A percentile compares a stretch with the other conserved stretches of the same genome.
Conservation (phyloP, 2,329 filamentous ascomycete species). For the Ophiostoma quercus region DNA sequence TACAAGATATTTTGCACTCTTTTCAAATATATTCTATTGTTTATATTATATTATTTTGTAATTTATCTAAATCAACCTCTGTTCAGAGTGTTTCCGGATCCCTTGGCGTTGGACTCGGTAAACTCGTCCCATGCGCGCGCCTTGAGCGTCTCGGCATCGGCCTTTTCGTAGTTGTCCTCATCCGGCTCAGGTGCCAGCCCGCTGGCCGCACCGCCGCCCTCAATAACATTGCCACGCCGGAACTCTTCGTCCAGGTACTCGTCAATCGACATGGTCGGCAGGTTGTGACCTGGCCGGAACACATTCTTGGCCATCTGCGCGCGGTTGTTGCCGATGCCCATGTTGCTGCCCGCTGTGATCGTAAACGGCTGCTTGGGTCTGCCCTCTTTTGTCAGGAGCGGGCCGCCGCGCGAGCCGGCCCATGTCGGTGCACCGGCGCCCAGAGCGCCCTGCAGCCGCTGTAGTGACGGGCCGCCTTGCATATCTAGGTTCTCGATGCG, state of each 20-base stretch:
- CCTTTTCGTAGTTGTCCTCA: constrained; percentile 85
- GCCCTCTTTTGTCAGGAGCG: constrained; percentile 70
- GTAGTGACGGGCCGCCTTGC: constrained; percentile 41
- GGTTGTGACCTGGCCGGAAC: constrained; percentile 83
- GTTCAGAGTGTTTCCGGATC: constrained; percentile 77
- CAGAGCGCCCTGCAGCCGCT: constrained; percentile 45
- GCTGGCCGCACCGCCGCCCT: constrained; percentile 78
- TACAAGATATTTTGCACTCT: background rate
- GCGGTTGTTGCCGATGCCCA: constrained; percentile 49
- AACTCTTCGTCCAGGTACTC: constrained; percentile 94
- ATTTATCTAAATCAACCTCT: constrained; percentile 47
- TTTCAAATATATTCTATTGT: background rate
- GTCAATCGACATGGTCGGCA: constrained; percentile 96
- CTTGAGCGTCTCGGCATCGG: constrained; percentile 87
- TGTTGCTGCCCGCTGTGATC: constrained; percentile 45
- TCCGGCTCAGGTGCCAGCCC: constrained; percentile 65
- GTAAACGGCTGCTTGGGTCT: constrained; percentile 91
- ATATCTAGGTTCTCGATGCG: constrained; percentile 45
- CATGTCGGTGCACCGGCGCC: constrained; percentile 32
- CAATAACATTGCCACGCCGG: constrained; percentile 77
- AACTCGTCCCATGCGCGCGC: constrained; percentile 94
- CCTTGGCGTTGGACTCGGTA: constrained; percentile 80
- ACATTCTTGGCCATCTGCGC: constrained; percentile 73
- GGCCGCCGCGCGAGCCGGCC: constrained; percentile 38
- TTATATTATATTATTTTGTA: background rate